Conservation (phyloP, 257 asterid genomes). For the Fraxinus pennsylvanica region DNA sequence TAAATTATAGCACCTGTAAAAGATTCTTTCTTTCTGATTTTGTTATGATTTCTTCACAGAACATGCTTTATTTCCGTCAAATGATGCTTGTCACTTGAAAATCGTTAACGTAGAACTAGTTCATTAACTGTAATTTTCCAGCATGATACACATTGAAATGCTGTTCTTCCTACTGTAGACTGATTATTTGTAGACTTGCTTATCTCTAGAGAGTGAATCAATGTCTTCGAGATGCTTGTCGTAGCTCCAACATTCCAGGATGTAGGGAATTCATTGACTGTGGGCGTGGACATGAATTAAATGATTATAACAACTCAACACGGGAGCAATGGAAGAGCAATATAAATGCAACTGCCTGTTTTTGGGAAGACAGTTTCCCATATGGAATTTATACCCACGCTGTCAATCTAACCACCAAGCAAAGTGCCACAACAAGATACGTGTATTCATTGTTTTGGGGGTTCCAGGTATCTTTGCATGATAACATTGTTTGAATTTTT, state of each 20-base stretch:
- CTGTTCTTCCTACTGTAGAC: background rate
- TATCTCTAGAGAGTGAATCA: constrained; percentile 72
- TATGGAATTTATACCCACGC: constrained; percentile 69
- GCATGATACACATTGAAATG: background rate
- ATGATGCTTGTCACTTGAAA: background rate
- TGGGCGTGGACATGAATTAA: constrained; percentile 43
- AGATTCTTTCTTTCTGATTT: too few relatives aligned
- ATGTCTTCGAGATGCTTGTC: constrained; percentile 79
- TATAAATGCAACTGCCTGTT: constrained; percentile 61
- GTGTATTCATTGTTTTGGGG: constrained; percentile 92
- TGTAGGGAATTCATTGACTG: constrained; percentile 73
- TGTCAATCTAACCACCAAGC: constrained; percentile 59
- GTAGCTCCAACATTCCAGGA: constrained; percentile 22
- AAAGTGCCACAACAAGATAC: constrained; percentile 51
- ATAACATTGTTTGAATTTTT: background rate
- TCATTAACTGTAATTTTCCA: background rate
- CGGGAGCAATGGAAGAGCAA: constrained; percentile 63
- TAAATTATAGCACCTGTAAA: background rate
- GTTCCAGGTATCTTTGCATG: constrained; percentile 70
- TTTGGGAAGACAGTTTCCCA: constrained; percentile 45
- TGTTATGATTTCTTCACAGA: background rate
- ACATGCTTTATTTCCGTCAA: background rate
- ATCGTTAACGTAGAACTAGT: background rate
- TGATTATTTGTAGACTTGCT: constrained; percentile 13
- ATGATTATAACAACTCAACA: background rate